Evolutionary conservation across 345 rosid species (phyloP), one percentile per base, ranked within the genome.

Genomic region (rapeseed (Brassica napus)): DNA sequence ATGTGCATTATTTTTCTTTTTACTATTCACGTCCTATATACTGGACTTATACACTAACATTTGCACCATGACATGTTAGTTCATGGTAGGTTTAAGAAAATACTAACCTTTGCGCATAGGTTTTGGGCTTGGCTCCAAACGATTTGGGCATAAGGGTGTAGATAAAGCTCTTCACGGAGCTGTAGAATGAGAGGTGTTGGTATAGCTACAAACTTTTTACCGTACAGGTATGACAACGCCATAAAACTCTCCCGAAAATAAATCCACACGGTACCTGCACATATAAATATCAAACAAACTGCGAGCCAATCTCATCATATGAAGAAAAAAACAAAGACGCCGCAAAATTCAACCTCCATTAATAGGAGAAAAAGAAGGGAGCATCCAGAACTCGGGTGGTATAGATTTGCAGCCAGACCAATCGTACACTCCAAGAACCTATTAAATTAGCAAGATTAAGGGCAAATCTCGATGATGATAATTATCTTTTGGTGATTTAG

Each of bases 351-450:
- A 52, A 52, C 57, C 57, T 52, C 57, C 57, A 52, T 52, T 52
- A 14, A 52, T 52, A 52, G 57, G 57, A n/a, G 57, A 52, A 52
- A 52, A n/a, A 52, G 57, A 52, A n/a, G 57, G 57, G 3, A 52
- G 57, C 57, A 52, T 52, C 57, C 57, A 52, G 57, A 52, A n/a
- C 57, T 52, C 57, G 57, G 57, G 57, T 52, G 57, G 57, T 52
- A 52, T 52, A 52, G 57, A 52, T 5, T 52, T 52, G 57, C 57
- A 52, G 21, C 57, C 57, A 52, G 8, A 52, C 57, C 57, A 52
- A 52, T 52, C 57, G 21, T 52, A 52, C 21, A 52, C 57, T 52
- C 57, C 57, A 52, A 52, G 57, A 52, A 52, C 57, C 57, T 52
- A n/a, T n/a, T n/a, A n/a, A n/a, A 52, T 5, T 52, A n/a, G 57